A percentile compares a stretch with the other conserved stretches of the same genome.
Evolutionary conservation across 768 basidiomycete genomes (phyloP).

Genomic region (Asterophora parasitica): DNA sequence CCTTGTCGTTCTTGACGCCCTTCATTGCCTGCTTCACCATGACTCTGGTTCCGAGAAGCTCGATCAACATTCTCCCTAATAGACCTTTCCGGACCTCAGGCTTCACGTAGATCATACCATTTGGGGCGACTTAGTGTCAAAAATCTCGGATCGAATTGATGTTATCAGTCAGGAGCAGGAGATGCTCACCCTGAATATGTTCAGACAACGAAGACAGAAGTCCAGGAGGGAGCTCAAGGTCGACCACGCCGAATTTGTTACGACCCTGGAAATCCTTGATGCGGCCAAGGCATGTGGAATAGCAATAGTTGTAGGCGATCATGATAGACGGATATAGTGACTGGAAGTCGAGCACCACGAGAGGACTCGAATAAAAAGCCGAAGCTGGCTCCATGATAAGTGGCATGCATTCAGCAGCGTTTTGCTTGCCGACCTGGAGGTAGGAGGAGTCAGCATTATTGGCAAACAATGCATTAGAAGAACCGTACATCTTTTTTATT

Average conservation of each 20-base stretch:
- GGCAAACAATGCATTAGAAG: not conserved
- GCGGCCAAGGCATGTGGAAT: slow-evolving; percentile 93
- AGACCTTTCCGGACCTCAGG: slow-evolving; percentile 78
- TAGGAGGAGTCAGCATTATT: slow-evolving; percentile 8
- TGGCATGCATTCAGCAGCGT: slow-evolving; percentile 94
- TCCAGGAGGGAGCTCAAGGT: slow-evolving; percentile 64
- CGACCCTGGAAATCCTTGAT: slow-evolving; percentile 81
- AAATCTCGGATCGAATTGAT: not conserved
- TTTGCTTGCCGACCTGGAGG: slow-evolving; percentile 85
- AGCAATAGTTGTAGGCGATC: slow-evolving; percentile 98
- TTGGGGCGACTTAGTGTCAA: slow-evolving; percentile 71
- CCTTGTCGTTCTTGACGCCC: slow-evolving; percentile 68
- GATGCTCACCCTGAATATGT: slow-evolving; percentile 64
- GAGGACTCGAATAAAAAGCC: slow-evolving; percentile 87
- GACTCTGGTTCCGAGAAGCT: slow-evolving; percentile 89
- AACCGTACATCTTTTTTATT: slow-evolving; percentile 72
- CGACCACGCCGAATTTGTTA: slow-evolving; percentile 83
- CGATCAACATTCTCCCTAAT: slow-evolving; percentile 85
- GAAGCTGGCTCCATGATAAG: slow-evolving; percentile 94
- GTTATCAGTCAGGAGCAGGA: not conserved
- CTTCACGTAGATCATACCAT: slow-evolving; percentile 94
- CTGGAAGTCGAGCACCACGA: slow-evolving; percentile 94
- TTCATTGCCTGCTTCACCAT: slow-evolving; percentile 99
- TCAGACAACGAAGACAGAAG: slow-evolving; percentile 66
- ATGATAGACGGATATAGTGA: slow-evolving; percentile 95